Evolutionary conservation across 495 filamentous ascomycete species (phyloP), one percentile per base, ranked within the genome.

Genomic region (Aspergillus nidulans): DNA sequence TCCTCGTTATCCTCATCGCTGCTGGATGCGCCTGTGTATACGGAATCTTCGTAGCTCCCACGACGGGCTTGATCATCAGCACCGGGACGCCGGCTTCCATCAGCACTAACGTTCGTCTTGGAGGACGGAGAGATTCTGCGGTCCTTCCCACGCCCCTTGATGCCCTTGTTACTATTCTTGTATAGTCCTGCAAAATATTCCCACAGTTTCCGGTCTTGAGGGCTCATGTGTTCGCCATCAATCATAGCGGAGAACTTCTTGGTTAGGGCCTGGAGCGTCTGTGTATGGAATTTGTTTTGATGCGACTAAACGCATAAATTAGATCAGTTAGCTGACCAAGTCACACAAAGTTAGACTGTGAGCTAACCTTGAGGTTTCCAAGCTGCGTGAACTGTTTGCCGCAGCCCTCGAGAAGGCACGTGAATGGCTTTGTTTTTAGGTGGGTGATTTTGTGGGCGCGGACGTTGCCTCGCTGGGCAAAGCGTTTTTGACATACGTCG

Each of bases 101-200:
- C 55, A 5, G 24, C 18, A 18, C 52, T 50, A 1, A 48, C 41
- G 26, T 56, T 58, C 6, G 68, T 63, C n/a, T 63, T 63, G 12
- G 64, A 66, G 8, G 66, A 67, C 16, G 63, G 70, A 15, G 70
- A 68, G 36, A 79, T 77, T 21, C 70, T 63, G 42, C 90, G 81
- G 67, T 94, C 86, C 68, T 92, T 92, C 18, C 92, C 92, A 12
- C 92, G 86, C 6, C 92, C 92, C 70, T 91, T 95, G 70, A 92
- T 96, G 3, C 91, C 92, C 62, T 95, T 95, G 68, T 91, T 92
- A 61, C 88, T 87, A 67, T 97, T 95, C 74, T 95, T 95, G 79
- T 96, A 97, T 30, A 94, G 75, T 1, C 84, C 79, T 3, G 86
- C 82, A 58, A 97, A 95, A 66, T 96, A 95, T 62, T 89, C 81